Percentiles rank a stretch among this genome's conserved stretches.
phyloP scores from a whole-genome alignment of 768 basidiomycete species.

The Chalciporus piperatus region DNA sequence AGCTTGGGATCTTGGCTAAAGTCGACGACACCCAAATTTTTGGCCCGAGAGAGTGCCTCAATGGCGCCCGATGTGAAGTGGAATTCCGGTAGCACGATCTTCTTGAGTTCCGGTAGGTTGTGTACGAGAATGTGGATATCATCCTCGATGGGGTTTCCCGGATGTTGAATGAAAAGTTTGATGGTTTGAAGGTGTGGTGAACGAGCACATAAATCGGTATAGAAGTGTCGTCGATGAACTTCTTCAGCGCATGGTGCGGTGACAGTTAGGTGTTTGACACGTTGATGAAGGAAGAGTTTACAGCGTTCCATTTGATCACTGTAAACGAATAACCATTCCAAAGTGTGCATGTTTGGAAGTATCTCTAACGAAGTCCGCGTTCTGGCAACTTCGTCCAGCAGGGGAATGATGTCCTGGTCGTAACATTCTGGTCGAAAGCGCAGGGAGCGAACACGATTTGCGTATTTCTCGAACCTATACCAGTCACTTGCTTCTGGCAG shows the following conservation, averaged over 20 bases:
- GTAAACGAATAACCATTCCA: slow-evolving; percentile 44
- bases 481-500: slow-evolving; percentile 49
- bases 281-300: slow-evolving; percentile 58
- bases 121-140: slow-evolving; percentile 39
- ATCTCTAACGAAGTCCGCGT: slow-evolving; percentile 52
- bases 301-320: slow-evolving; percentile 32
- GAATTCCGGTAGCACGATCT: slow-evolving; percentile 51
- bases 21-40: slow-evolving; percentile 45
- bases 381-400: slow-evolving; percentile 52
- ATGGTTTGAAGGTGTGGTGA: slow-evolving; percentile 51
- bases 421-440: slow-evolving; percentile 14
- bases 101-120: slow-evolving; percentile 43
- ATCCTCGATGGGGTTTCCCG: slow-evolving; percentile 41
- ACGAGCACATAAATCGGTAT: slow-evolving; percentile 42
- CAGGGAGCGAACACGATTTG: slow-evolving; percentile 45
- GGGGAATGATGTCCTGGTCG: slow-evolving; percentile 11
- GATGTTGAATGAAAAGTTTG: slow-evolving; percentile 42
- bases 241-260: slow-evolving; percentile 23
- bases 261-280: slow-evolving; percentile 40
- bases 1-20: slow-evolving; percentile 51
- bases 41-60: slow-evolving; percentile 44
- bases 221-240: slow-evolving; percentile 17
- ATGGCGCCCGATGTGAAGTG: slow-evolving; percentile 45
- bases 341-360: slow-evolving; percentile 50
- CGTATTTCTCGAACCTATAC: slow-evolving; percentile 54